A percentile compares a stretch with the other conserved stretches of the same genome.
phyloP scores from a whole-genome alignment of 208 protist genomes.

The Crithidia bombi region DNA sequence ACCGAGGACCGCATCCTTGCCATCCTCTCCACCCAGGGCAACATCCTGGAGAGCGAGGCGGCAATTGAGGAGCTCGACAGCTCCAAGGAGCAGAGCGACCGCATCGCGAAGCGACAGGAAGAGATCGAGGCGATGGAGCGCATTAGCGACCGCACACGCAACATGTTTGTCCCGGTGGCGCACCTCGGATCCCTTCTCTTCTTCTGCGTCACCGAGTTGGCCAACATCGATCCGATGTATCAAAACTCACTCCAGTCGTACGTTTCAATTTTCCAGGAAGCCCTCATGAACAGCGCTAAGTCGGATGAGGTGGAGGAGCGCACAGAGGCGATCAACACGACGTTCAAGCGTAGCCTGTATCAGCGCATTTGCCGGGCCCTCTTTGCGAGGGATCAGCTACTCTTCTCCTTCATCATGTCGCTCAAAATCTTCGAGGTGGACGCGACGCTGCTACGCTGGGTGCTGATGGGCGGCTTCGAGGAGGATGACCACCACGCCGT shows the following conservation, averaged over 20 bases:
- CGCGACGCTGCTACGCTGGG: constrained; percentile 85
- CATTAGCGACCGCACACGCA: constrained; percentile 96
- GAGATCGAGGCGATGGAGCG: constrained; percentile 97
- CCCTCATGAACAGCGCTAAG: constrained; percentile 83
- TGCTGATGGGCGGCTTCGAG: constrained; percentile 92
- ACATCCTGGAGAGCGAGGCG: constrained; percentile 96
- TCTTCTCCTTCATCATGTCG: constrained; percentile 96
- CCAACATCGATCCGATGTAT: constrained; percentile 97
- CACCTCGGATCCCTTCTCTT: constrained; percentile 95
- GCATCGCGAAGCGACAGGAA: constrained; percentile 93
- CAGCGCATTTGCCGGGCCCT: constrained; percentile 91
- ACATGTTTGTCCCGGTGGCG: constrained; percentile 95
- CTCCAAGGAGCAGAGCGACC: constrained; percentile 95
- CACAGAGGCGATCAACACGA: constrained; percentile 80
- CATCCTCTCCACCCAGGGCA: constrained; percentile 88
- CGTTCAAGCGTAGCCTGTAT: constrained; percentile 90
- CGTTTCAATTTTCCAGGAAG: constrained; percentile 94
- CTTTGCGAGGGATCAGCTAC: constrained; percentile 94
- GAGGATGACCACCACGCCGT: constrained; percentile 33
- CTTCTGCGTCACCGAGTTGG: constrained; percentile 98
- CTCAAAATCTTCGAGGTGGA: constrained; percentile 93
- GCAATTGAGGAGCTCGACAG: constrained; percentile 94
- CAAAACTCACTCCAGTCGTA: constrained; percentile 98
- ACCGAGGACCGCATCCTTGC: constrained; percentile 93
- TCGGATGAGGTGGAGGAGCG: constrained; percentile 79